A percentile compares a stretch with the other conserved stretches of the same genome.
Evolutionary conservation across 805 yeast species (phyloP).

Genomic region (Tetrapisispora fleetii): DNA sequence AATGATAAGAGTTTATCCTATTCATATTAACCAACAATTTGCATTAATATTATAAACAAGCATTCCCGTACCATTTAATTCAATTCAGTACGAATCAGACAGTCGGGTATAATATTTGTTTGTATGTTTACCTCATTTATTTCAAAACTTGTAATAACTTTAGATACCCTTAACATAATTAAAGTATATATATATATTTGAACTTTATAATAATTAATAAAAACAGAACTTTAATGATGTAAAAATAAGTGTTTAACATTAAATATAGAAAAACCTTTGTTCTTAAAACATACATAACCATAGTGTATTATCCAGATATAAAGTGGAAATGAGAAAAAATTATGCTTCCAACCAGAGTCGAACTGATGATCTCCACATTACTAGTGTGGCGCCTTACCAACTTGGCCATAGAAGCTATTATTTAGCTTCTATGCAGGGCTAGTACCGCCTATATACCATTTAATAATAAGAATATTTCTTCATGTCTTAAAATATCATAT

Average conservation of each 20-base stretch:
- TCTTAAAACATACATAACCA: no score
- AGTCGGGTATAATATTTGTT: no score
- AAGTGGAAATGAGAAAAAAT: slow-evolving; percentile 15
- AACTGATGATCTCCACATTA: slow-evolving; percentile 81
- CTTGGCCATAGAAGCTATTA: slow-evolving; percentile 52
- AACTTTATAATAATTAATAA: background rate
- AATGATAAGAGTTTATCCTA: background rate
- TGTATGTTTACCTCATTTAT: no score
- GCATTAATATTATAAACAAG: background rate
- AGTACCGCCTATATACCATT: no score
- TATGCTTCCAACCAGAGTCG: slow-evolving; percentile 63
- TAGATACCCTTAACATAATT: no score
- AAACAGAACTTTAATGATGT: background rate
- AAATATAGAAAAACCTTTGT: no score
- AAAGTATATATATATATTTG: no score
- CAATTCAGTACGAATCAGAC: background rate
- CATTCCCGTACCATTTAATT: background rate
- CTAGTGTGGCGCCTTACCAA: slow-evolving; percentile 86
- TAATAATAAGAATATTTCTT: no score
- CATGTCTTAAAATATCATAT: no score
- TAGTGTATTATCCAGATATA: no score
- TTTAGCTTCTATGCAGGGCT: no score
- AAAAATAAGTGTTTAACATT: background rate
- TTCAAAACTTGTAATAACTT: no score
- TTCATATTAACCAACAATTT: background rate